These are phyloP conservation scores for Eimeria brunetti DNA, from an alignment of 169 alveolate species.

Conservation along the genomic window DNA sequence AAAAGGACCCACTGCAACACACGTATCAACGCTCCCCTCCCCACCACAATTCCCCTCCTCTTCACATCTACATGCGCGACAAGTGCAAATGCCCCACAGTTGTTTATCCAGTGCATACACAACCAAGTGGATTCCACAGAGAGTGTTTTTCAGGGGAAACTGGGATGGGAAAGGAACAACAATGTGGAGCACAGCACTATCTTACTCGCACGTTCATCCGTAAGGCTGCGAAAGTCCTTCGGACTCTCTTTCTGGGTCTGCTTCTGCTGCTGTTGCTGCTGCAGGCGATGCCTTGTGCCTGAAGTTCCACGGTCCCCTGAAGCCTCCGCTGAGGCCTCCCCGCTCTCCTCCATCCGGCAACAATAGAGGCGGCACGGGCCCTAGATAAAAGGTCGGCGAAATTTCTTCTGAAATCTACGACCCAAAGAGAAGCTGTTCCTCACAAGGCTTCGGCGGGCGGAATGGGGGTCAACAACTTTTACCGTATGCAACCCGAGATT, in stretches of 20 bases:
- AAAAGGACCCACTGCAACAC: background rate
- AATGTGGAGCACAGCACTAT: background rate
- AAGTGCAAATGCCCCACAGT: too few species aligned
- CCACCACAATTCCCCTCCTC: background rate
- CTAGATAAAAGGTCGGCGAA: background rate
- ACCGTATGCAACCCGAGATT: background rate
- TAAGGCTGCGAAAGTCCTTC: slow-evolving; percentile 18
- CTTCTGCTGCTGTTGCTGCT: slow-evolving; percentile 54
- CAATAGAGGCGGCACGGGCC: background rate
- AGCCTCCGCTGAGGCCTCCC: slow-evolving; percentile 71
- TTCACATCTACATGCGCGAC: background rate
- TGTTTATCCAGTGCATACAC: too few species aligned
- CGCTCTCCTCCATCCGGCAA: slow-evolving; percentile 76
- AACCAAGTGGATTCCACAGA: background rate
- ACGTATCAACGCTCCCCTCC: background rate
- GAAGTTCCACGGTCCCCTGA: slow-evolving; percentile 61
- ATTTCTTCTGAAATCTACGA: background rate
- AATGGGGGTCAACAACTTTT: background rate
- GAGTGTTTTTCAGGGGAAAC: background rate
- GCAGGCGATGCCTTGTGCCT: slow-evolving; percentile 30
- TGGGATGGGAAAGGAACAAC: background rate
- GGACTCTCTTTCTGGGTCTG: background rate
- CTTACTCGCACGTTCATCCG: slow-evolving; percentile 67
- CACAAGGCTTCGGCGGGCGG: background rate
- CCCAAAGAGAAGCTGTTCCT: background rate